These are phyloP conservation scores for Pestalotiopsis sp. DNA, from an alignment of 2,329 filamentous ascomycete genomes.

Conservation along the genomic window DNA sequence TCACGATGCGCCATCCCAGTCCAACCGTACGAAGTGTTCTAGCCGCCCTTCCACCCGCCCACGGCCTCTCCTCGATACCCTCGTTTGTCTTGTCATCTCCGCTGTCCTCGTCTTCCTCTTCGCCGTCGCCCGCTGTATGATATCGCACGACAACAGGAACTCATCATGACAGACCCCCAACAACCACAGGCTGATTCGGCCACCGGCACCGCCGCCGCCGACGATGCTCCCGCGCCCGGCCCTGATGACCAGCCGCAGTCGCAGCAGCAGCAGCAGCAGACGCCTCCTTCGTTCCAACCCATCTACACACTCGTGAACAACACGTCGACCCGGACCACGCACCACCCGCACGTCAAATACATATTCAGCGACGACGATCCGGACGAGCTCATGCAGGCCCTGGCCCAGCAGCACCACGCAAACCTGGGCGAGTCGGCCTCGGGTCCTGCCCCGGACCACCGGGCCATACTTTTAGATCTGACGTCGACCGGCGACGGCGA, in stretches of 20 bases:
- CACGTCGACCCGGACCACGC: constrained; percentile 68
- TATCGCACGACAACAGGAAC: neutral
- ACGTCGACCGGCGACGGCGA: constrained; percentile 40
- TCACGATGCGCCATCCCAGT: constrained; percentile 11
- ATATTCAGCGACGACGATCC: constrained; percentile 91
- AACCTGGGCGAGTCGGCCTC: constrained; percentile 31
- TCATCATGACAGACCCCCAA: constrained; percentile 14
- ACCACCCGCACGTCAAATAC: constrained; percentile 88
- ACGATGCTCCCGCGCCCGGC: constrained; percentile 11
- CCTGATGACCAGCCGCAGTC: constrained; percentile 18
- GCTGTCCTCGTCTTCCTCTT: neutral
- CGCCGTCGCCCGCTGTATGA: neutral
- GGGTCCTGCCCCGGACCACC: constrained; percentile 33
- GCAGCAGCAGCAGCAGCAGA: constrained; percentile 19
- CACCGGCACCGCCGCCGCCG: neutral
- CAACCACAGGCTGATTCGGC: neutral
- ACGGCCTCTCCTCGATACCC: constrained; percentile 2
- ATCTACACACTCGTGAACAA: constrained; percentile 89
- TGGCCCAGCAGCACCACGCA: constrained; percentile 42
- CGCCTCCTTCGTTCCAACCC: constrained; percentile 63
- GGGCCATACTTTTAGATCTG: constrained; percentile 61
- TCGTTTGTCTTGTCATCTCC: constrained; percentile 2
- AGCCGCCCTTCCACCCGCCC: constrained; percentile 10
- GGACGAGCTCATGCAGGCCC: constrained; percentile 72
- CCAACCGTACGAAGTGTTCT: constrained; percentile 9